Base-by-base conservation (phyloP, 1,284 basidiomycete genomes). In the Exobasidium rhododendri region DNA sequence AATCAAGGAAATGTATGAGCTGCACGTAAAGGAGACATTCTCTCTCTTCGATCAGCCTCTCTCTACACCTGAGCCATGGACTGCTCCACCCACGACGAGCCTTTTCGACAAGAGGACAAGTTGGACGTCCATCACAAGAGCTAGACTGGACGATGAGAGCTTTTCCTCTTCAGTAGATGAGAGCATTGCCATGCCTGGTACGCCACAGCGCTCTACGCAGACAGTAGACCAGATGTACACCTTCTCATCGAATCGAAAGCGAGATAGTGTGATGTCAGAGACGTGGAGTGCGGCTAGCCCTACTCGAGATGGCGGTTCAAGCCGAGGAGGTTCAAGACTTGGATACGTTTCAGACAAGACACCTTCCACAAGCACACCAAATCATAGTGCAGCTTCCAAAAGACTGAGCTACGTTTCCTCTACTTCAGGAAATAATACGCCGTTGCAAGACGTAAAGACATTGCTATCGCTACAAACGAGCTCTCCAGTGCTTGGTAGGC, bases 341-440 rank as follows among this genome's bases (percentile, higher is more conserved):
- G n/a, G 29, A 14, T 58, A 58, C 43, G 29, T 58, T 0, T 50
- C 46, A 13, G 57, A 58, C 46, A 58, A 58, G 26, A 24, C 47
- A 13, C 47, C 47, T 13, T 24, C 47, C 13, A 50, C 47, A 24
- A 28, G 14, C 4, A 50, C 47, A 24, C 70, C 71, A 32, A 72
- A 70, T 62, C 69, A 73, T 24, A 71, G 66, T 1, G 71, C 67
- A 4, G 62, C 70, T 1, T 65, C 65, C 0, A 73, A 74, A 44
- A 61, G 70, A 24, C 63, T 73, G 32, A 74, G 71, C 64, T 74
- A 74, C 43, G 56, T 63, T 24, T 73, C 71, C 59, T 56, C 53
- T 40, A 24, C 13, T 17, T n/a, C 20, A 2, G 24, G 47, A 2
- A 26, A 24, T 24, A 4, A 13, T 4, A 20, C 47, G 13, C 20